Percentiles rank a stretch among this genome's conserved stretches.
Evolutionary conservation across 768 basidiomycete species (phyloP).

Genomic region (Mycena albidolilacea): DNA sequence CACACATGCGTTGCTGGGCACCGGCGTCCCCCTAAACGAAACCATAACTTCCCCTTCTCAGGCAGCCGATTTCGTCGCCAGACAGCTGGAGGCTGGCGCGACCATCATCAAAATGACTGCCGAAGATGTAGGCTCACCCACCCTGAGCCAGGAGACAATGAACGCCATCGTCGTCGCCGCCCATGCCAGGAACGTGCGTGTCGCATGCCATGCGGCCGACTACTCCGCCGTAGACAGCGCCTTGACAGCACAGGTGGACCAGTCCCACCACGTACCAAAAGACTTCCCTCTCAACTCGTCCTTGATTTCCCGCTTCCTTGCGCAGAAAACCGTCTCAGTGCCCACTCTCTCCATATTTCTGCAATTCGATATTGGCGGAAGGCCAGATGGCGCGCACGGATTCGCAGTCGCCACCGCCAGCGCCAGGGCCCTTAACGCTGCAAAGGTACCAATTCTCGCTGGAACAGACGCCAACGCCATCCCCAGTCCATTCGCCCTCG

Average conservation of each 20-base stretch:
- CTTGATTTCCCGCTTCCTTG: conserved; percentile 12
- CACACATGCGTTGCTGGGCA: not conserved
- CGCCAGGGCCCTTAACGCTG: not conserved
- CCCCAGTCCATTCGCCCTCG: not conserved
- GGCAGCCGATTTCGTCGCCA: conserved; percentile 23
- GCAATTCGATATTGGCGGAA: not conserved
- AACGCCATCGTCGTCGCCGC: conserved; percentile 20
- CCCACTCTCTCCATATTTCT: conserved; percentile 14
- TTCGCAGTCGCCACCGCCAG: conserved; percentile 7
- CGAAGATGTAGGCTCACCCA: conserved; percentile 3
- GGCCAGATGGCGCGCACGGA: not conserved
- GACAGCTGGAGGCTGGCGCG: conserved; percentile 17
- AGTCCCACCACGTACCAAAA: conserved; percentile 3
- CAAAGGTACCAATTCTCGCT: conserved; percentile 17
- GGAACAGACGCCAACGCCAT: conserved; percentile 13
- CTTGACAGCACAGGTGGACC: conserved; percentile 1
- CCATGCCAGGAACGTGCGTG: conserved; percentile 3
- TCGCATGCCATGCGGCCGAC: conserved; percentile 21
- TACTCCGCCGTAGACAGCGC: conserved; percentile 10
- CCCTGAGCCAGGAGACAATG: conserved; percentile 22
- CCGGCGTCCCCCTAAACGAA: not conserved
- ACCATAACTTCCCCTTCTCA: conserved; percentile 18
- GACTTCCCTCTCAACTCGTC: conserved; percentile 8
- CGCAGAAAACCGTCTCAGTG: conserved; percentile 8
- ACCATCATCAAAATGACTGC: conserved; percentile 26